Percentiles rank a stretch among this genome's conserved stretches.
These are phyloP conservation scores for Gossypium ekmanianum DNA, from an alignment of 345 rosid species.

Conservation along the genomic window DNA sequence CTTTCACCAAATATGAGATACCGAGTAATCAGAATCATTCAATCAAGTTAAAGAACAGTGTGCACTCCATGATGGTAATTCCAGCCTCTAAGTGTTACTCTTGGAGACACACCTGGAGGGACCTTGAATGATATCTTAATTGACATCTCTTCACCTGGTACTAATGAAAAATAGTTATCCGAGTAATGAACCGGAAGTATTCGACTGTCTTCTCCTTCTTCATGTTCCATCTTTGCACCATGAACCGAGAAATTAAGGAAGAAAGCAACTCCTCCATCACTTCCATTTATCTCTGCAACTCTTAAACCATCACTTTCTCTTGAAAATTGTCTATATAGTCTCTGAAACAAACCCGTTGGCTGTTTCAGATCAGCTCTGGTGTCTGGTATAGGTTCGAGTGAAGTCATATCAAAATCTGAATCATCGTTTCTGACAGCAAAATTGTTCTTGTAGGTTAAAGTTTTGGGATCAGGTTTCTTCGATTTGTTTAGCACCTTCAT, in stretches of 20 bases:
- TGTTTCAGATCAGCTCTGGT: constrained; percentile 18
- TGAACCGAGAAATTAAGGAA: constrained; percentile 88
- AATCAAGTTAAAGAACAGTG: constrained; percentile 24
- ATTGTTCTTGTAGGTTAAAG: constrained; percentile 33
- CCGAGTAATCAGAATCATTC: background rate
- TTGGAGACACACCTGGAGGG: constrained; percentile 64
- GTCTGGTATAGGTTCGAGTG: constrained; percentile 22
- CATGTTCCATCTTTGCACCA: constrained; percentile 32
- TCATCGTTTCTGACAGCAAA: constrained; percentile 21
- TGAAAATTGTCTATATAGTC: constrained; percentile 34
- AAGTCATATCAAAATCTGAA: constrained; percentile 35
- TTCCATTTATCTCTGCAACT: constrained; percentile 50
- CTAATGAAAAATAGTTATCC: constrained; percentile 86
- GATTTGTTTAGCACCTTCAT: constrained; percentile 67
- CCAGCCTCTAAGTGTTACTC: constrained; percentile 75
- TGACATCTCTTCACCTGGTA: constrained; percentile 74
- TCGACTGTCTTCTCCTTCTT: constrained; percentile 80
- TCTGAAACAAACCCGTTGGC: constrained; percentile 38
- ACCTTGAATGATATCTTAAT: constrained; percentile 67
- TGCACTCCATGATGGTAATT: constrained; percentile 52
- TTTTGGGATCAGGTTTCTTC: constrained; percentile 29
- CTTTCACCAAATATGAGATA: background rate
- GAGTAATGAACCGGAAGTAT: constrained; percentile 95
- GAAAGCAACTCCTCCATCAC: constrained; percentile 72
- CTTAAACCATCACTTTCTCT: constrained; percentile 31